Evolutionary conservation across 2,329 filamentous ascomycete genomes (phyloP).

Genomic region (Pseudogymnoascus sp.): DNA sequence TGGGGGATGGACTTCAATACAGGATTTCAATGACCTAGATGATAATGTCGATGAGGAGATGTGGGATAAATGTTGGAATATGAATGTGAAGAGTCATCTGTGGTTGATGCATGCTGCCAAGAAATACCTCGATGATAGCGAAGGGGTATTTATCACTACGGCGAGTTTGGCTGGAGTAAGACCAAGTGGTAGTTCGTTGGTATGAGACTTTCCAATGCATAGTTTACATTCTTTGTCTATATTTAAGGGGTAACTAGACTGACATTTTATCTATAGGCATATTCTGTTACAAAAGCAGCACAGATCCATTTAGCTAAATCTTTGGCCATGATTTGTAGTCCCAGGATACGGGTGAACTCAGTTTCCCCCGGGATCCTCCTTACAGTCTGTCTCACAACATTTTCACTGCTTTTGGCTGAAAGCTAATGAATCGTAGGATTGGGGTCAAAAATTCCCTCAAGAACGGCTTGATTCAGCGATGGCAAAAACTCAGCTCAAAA

Average conservation of each 20-base stretch:
- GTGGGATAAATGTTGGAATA: slow-evolving; percentile 51
- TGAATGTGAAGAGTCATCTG: slow-evolving; percentile 56
- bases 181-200: slow-evolving; percentile 52
- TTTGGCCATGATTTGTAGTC: slow-evolving; percentile 44
- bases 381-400: slow-evolving; percentile 23
- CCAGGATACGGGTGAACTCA: slow-evolving; percentile 50
- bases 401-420: not conserved
- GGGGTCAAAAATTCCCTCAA: slow-evolving; percentile 51
- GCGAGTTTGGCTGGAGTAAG: slow-evolving; percentile 57
- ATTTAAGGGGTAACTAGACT: not conserved
- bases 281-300: slow-evolving; percentile 70
- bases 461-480: slow-evolving; percentile 48
- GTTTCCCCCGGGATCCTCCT: slow-evolving; percentile 47
- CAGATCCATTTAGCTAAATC: slow-evolving; percentile 51
- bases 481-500: slow-evolving; percentile 51
- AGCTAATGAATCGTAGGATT: slow-evolving; percentile 37
- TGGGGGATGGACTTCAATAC: slow-evolving; percentile 48
- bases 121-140: slow-evolving; percentile 44
- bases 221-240: not conserved
- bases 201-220: slow-evolving; percentile 22
- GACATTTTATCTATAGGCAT: slow-evolving; percentile 42
- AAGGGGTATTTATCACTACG: slow-evolving; percentile 56
- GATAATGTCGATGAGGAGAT: slow-evolving; percentile 49
- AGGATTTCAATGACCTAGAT: slow-evolving; percentile 39
- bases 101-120: slow-evolving; percentile 51